Evolutionary conservation across 2,329 filamentous ascomycete genomes (phyloP).

Genomic region (Atkinsonella texensis): DNA sequence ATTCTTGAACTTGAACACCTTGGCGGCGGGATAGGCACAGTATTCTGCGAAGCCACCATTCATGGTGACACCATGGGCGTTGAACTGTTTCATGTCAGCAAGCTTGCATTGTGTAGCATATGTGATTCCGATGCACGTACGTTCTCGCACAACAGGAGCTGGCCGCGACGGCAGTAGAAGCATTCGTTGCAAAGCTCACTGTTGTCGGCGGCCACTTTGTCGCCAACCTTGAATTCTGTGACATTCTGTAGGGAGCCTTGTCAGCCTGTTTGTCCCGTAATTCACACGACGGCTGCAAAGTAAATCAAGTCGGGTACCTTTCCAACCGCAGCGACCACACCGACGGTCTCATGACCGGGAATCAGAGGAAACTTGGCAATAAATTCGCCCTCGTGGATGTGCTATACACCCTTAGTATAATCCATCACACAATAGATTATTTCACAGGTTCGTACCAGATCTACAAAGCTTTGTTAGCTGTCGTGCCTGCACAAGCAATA

Average conservation of each 20-base stretch:
- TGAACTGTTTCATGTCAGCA: constrained; percentile 28
- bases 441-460: constrained; percentile 20
- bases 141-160: constrained; percentile 56
- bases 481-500: neutral
- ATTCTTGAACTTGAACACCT: constrained; percentile 54
- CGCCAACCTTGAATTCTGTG: constrained; percentile 46
- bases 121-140: constrained; percentile 11
- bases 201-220: constrained; percentile 53
- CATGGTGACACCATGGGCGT: constrained; percentile 54
- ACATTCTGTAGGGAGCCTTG: constrained; percentile 29
- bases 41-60: constrained; percentile 66
- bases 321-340: constrained; percentile 47
- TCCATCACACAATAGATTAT: neutral
- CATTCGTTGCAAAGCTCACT: constrained; percentile 58
- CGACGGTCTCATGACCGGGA: constrained; percentile 57
- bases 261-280: too few species aligned
- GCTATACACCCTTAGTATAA: constrained; percentile 14
- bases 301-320: constrained; percentile 15
- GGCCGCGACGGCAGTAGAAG: constrained; percentile 60
- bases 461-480: constrained; percentile 15
- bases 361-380: constrained; percentile 51
- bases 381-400: constrained; percentile 60
- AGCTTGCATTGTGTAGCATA: neutral
- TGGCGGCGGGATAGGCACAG: constrained; percentile 37
- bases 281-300: too few species aligned